These are phyloP conservation scores for Trametes maxima DNA, from an alignment of 768 basidiomycete genomes.

Conservation along the genomic window DNA sequence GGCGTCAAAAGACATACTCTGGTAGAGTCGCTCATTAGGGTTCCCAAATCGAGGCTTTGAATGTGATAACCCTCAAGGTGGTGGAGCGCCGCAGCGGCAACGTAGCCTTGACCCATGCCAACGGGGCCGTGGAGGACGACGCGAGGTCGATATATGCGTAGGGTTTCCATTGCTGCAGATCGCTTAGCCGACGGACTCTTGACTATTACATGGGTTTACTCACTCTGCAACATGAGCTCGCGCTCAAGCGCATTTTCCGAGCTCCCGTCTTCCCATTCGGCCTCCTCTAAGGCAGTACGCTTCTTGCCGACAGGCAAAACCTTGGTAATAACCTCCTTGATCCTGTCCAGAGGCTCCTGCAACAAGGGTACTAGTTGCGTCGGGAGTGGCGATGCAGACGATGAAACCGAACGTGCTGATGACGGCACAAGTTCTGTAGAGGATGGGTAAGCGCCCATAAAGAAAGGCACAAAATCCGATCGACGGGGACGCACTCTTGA, in stretches of 20 bases:
- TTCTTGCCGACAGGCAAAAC: slow-evolving; percentile 83
- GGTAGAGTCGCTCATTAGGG: slow-evolving; percentile 85
- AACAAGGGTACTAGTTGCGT: slow-evolving; percentile 82
- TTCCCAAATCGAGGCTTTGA: slow-evolving; percentile 90
- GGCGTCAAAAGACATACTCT: slow-evolving; percentile 55
- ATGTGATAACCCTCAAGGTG: slow-evolving; percentile 95
- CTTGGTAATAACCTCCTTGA: slow-evolving; percentile 70
- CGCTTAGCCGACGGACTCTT: background rate
- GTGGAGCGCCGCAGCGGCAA: slow-evolving; percentile 90
- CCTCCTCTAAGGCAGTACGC: slow-evolving; percentile 88
- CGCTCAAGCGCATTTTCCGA: slow-evolving; percentile 86
- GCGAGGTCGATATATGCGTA: slow-evolving; percentile 89
- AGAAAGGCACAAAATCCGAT: background rate
- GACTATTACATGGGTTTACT: slow-evolving; percentile 29
- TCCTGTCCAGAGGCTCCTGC: slow-evolving; percentile 62
- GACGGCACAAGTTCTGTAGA: slow-evolving; percentile 87
- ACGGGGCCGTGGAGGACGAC: slow-evolving; percentile 74
- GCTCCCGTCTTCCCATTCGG: slow-evolving; percentile 85
- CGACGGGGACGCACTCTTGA: slow-evolving; percentile 75
- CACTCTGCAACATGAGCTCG: slow-evolving; percentile 87
- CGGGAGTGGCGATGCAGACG: slow-evolving; percentile 83
- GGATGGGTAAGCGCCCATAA: slow-evolving; percentile 5
- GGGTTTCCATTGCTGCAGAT: slow-evolving; percentile 79
- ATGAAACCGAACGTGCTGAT: slow-evolving; percentile 87
- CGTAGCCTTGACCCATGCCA: slow-evolving; percentile 91